Conservation (phyloP, 73 alveolate genomes). For the Paramecium octaurelia region DNA sequence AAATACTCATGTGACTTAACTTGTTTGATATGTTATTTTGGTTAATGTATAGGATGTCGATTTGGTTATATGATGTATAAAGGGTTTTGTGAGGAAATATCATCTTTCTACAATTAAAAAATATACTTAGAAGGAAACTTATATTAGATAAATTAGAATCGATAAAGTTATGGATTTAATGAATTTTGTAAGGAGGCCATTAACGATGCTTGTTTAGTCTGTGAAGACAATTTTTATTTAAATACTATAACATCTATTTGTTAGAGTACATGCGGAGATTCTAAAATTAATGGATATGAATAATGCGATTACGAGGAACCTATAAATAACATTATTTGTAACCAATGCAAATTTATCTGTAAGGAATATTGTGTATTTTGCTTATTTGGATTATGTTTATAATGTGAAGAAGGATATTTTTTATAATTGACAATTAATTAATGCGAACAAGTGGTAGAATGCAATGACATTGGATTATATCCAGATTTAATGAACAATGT, state of each 20-base stretch:
- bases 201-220: neutral
- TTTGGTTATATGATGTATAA: neutral
- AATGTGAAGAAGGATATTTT: too few relatives aligned
- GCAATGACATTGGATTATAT: too few relatives aligned
- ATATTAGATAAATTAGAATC: too few relatives aligned
- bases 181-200: too few relatives aligned
- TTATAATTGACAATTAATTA: too few relatives aligned
- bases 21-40: neutral
- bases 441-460: too few relatives aligned
- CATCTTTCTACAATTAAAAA: too few relatives aligned
- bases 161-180: too few relatives aligned
- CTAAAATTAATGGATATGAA: neutral
- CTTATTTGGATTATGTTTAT: neutral
- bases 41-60: neutral
- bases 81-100: neutral
- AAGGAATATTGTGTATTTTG: neutral
- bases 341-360: neutral
- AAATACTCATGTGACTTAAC: neutral
- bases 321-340: neutral
- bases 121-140: too few relatives aligned
- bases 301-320: neutral
- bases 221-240: neutral
- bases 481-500: too few relatives aligned
- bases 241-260: neutral
- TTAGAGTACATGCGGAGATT: neutral